Evolutionary conservation across 306 rosid species (phyloP).

Genomic region (Myrica gale): DNA sequence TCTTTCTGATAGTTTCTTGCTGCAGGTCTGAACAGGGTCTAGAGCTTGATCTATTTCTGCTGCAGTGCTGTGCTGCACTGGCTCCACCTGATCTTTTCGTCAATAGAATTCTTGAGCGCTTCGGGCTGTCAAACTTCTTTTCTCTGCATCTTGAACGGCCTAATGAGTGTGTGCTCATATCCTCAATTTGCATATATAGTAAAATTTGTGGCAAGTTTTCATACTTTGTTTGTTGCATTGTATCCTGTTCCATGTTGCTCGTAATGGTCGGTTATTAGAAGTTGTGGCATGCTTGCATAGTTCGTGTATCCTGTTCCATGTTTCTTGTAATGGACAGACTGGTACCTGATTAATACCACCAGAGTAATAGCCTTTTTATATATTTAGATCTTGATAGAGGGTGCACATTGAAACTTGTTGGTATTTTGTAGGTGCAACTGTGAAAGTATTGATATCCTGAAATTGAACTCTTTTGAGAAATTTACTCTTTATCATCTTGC

Average conservation of each 20-base stretch:
- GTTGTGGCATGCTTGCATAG: neutral
- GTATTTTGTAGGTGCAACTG: too few species aligned
- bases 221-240: too few species aligned
- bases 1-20: conserved; percentile 21
- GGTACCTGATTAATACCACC: neutral
- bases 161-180: conserved; percentile 57
- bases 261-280: neutral
- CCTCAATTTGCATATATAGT: conserved; percentile 2
- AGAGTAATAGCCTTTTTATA: neutral
- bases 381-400: neutral
- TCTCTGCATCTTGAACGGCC: conserved; percentile 61
- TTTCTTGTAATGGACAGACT: conserved; percentile 5
- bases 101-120: conserved; percentile 79
- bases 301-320: neutral
- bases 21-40: conserved; percentile 90
- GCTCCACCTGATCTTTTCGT: conserved; percentile 82
- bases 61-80: conserved; percentile 91
- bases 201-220: neutral
- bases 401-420: neutral
- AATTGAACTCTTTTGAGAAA: too few species aligned
- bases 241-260: neutral
- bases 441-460: too few species aligned
- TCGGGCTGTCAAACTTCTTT: conserved; percentile 69
- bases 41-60: conserved; percentile 94
- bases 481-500: too few species aligned